Evolutionary conservation across 2,329 filamentous ascomycete genomes (phyloP).

Genomic region (Chaetomiaceae sp.): DNA sequence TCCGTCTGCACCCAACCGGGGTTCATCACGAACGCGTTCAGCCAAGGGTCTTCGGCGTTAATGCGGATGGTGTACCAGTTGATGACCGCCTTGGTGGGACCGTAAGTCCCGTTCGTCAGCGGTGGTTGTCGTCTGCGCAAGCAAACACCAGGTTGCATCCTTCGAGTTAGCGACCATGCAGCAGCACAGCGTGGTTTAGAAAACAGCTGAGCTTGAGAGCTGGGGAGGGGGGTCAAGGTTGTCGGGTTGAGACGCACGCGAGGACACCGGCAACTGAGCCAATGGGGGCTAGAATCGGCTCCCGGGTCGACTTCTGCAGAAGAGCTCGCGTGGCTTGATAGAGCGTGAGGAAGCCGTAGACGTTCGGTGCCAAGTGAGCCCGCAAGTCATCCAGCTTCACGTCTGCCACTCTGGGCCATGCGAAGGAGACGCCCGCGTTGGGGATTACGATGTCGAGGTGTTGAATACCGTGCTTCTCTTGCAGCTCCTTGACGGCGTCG

Average conservation of each 20-base stretch:
- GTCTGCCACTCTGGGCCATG: conserved; percentile 28
- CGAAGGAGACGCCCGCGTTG: conserved; percentile 41
- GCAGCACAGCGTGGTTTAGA: neutral
- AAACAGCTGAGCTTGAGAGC: neutral
- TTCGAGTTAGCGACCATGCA: neutral
- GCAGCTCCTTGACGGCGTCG: conserved; percentile 7
- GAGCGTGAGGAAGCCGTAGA: conserved; percentile 35
- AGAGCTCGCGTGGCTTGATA: conserved; percentile 40
- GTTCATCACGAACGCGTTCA: conserved; percentile 9
- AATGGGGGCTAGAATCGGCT: conserved; percentile 35
- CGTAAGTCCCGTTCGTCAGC: conserved; percentile 36
- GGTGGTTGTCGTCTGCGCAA: conserved; percentile 14
- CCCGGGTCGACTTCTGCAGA: conserved; percentile 27
- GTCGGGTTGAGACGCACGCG: conserved; percentile 8
- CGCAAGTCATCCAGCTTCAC: conserved; percentile 32
- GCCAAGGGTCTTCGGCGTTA: conserved; percentile 16
- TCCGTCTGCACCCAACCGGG: conserved; percentile 22
- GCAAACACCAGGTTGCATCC: neutral
- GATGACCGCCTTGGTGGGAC: conserved; percentile 34
- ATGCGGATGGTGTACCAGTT: conserved; percentile 12
- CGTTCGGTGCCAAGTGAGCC: conserved; percentile 38
- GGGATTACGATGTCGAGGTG: conserved; percentile 46
- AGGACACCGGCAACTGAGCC: conserved; percentile 27
- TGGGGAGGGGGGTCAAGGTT: neutral
- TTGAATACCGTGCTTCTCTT: conserved; percentile 34